Evolutionary conservation across 202 grass and related monocot genomes (phyloP), one percentile per base, ranked within the genome.

Genomic region (Zoysia matrella): DNA sequence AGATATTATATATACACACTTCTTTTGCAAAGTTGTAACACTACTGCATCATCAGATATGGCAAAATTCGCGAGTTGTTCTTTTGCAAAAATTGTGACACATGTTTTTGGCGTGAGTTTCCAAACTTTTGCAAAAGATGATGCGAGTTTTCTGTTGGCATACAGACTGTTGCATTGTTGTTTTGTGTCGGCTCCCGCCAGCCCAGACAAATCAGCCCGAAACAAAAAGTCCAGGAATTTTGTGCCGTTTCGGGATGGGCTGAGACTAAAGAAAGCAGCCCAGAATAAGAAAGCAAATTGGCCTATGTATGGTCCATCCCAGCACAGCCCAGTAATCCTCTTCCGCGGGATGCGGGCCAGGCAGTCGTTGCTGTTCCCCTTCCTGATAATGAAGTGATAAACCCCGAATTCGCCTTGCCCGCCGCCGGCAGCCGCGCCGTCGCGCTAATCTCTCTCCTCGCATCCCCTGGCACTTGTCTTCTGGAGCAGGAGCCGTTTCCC

Each of bases 361-460:
- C 22, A 30, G 22, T 30, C 22, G 22, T 30, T 30, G 22, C 22
- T 30, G 22, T 30, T 30, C 66, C 16, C n/a, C 6, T 18, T 10
- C 7, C 61, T 42, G 61, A 65, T 65, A 63, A 63, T 40, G 39
- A 72, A 72, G 49, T 3, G 69, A 71, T 71, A 51, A 51, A 52
- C 47, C 47, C 52, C 11, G 36, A 9, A 15, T 4, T 72, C 12
- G 36, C 13, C 14, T 6, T 36, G 36, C 50, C 71, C 69, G 12
- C 7, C 71, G 71, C 7, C 71, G 53, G 53, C 54, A 15, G 54
- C 72, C 8, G 8, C 42, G 4, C 40, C 72, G 40, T 73, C 71
- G 6, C 36, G 13, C 11, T 58, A 3, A 0, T n/a, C 15, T n/a
- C 4, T 30, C 39, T n/a, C 12, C 50, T 43, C 50, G 5, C 30